Evolutionary conservation across 2,329 filamentous ascomycete genomes (phyloP).

Genomic region (Metarhizium humberi): DNA sequence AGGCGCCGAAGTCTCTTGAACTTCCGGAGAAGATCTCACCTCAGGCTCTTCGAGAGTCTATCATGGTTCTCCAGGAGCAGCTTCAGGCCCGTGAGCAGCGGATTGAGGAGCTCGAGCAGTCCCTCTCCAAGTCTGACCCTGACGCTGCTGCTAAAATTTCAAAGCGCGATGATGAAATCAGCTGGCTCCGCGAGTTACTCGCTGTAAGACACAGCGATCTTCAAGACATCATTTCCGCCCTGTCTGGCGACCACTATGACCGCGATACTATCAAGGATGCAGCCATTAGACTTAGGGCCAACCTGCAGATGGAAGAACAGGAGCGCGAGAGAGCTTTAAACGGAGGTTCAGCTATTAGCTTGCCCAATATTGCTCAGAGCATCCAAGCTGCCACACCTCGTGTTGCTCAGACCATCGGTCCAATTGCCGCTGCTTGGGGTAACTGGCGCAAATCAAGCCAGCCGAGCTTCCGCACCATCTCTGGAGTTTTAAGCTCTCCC

Average conservation of each 20-base stretch:
- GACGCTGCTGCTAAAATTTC: conserved; percentile 75
- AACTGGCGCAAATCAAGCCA: conserved; percentile 75
- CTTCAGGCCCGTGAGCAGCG: conserved; percentile 85
- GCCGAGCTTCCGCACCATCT: conserved; percentile 36
- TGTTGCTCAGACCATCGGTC: conserved; percentile 72
- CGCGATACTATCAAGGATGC: conserved; percentile 76
- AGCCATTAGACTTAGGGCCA: conserved; percentile 84
- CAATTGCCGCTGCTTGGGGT: conserved; percentile 83
- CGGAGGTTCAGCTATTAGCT: conserved; percentile 53
- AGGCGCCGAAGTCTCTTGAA: conserved; percentile 29
- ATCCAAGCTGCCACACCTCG: conserved; percentile 73
- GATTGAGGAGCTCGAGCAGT: conserved; percentile 78
- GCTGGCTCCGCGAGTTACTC: conserved; percentile 87
- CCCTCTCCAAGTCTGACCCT: conserved; percentile 59
- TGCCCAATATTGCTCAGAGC: conserved; percentile 70
- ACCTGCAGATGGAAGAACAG: conserved; percentile 96
- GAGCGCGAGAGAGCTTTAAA: conserved; percentile 80
- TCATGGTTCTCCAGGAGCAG: conserved; percentile 93
- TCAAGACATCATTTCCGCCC: conserved; percentile 76
- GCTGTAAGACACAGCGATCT: conserved; percentile 85
- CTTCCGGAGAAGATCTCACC: conserved; percentile 83
- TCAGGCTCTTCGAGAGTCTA: conserved; percentile 89
- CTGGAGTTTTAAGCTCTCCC: conserved; percentile 37
- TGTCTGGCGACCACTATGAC: conserved; percentile 69
- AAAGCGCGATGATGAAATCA: conserved; percentile 89